Conservation (phyloP, 345 rosid genomes). For the Linum trigynum region DNA sequence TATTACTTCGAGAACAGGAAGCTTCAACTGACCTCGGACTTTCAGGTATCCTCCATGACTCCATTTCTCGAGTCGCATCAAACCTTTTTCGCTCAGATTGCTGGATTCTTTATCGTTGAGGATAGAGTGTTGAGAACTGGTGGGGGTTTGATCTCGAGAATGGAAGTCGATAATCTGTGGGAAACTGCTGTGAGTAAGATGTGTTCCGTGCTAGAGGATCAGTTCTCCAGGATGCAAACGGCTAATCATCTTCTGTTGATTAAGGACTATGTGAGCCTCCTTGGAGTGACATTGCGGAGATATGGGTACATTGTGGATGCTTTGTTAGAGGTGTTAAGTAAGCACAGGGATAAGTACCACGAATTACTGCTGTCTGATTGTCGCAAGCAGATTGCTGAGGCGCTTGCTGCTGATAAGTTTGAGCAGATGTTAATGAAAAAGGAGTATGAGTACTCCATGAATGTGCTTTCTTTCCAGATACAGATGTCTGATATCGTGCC, state of each 20-base stretch:
- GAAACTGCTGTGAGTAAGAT: slow-evolving; percentile 87
- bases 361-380: slow-evolving; percentile 91
- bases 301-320: slow-evolving; percentile 84
- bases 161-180: slow-evolving; percentile 90
- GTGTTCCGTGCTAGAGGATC: slow-evolving; percentile 96
- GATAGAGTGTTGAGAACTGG: slow-evolving; percentile 87
- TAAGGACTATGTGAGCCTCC: slow-evolving; percentile 93
- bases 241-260: slow-evolving; percentile 90
- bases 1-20: slow-evolving; percentile 85
- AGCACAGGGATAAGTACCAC: slow-evolving; percentile 91
- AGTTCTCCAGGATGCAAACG: slow-evolving; percentile 97
- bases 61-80: slow-evolving; percentile 97
- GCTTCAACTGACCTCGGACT: slow-evolving; percentile 90
- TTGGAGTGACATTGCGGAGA: slow-evolving; percentile 80
- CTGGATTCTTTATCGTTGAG: slow-evolving; percentile 89
- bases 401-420: slow-evolving; percentile 84
- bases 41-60: slow-evolving; percentile 96
- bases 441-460: slow-evolving; percentile 94
- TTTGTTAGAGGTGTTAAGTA: slow-evolving; percentile 81
- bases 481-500: slow-evolving; percentile 85
- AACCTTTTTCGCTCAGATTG: slow-evolving; percentile 91
- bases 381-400: slow-evolving; percentile 81
- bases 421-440: slow-evolving; percentile 98
- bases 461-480: slow-evolving; percentile 90
- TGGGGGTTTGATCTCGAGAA: slow-evolving; percentile 70